phyloP scores from a whole-genome alignment of 2,329 filamentous ascomycete species.

The Colletotrichum sp. region DNA sequence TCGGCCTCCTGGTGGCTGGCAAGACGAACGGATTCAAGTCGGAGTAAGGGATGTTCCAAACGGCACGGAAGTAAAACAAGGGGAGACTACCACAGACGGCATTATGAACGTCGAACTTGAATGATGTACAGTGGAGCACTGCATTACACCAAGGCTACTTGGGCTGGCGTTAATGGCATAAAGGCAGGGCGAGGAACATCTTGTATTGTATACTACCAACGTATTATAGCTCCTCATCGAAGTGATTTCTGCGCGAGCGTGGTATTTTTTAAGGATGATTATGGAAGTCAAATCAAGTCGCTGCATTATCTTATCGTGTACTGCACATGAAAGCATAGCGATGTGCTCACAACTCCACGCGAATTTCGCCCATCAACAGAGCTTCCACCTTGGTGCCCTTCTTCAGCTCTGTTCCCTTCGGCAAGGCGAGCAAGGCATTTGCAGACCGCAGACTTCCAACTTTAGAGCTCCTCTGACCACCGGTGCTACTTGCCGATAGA shows the following conservation, averaged over 20 bases:
- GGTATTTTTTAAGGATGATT: not conserved
- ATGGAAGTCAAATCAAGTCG: not conserved
- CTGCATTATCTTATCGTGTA: not conserved
- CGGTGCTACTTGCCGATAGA: slow-evolving; percentile 81
- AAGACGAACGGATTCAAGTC: slow-evolving; percentile 79
- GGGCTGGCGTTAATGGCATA: slow-evolving; percentile 25
- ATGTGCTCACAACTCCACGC: slow-evolving; percentile 11
- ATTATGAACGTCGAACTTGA: slow-evolving; percentile 8
- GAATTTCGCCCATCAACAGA: slow-evolving; percentile 71
- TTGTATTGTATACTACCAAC: slow-evolving; percentile 23
- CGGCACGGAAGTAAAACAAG: not conserved
- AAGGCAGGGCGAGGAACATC: slow-evolving; percentile 21
- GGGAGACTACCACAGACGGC: not conserved
- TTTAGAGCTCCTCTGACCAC: slow-evolving; percentile 85
- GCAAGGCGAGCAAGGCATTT: slow-evolving; percentile 84
- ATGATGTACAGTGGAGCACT: slow-evolving; percentile 20
- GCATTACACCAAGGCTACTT: slow-evolving; percentile 25
- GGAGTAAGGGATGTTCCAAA: slow-evolving; percentile 15
- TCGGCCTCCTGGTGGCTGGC: slow-evolving; percentile 85
- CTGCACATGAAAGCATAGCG: not conserved
- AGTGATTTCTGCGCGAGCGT: slow-evolving; percentile 6
- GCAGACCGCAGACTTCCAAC: slow-evolving; percentile 89
- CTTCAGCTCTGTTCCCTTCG: slow-evolving; percentile 66
- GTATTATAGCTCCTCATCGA: slow-evolving; percentile 20
- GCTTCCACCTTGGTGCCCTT: slow-evolving; percentile 79